Evolutionary conservation across 306 rosid species (phyloP).

Genomic region (Quercus dentata): DNA sequence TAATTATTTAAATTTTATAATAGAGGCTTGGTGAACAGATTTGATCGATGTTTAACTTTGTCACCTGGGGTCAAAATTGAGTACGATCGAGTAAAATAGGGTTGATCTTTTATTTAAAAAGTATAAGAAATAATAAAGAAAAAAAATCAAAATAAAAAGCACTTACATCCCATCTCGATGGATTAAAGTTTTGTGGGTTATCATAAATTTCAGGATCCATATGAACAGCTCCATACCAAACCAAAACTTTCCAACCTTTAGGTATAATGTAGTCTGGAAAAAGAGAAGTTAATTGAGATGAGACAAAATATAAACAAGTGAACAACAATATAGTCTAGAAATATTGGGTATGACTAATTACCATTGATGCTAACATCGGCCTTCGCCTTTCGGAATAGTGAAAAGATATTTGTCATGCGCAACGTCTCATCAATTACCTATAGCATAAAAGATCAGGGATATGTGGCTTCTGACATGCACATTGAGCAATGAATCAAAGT

Average conservation of each 20-base stretch:
- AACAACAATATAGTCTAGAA: no score
- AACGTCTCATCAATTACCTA: conserved; percentile 32
- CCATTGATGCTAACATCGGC: conserved; percentile 28
- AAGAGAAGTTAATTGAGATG: neutral
- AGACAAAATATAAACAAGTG: no score
- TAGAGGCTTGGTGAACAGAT: no score
- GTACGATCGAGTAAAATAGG: no score
- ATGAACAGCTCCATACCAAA: conserved; percentile 35
- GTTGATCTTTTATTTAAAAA: no score
- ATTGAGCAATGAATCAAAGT: neutral
- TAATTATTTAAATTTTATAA: no score
- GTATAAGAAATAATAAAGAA: neutral
- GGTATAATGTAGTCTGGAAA: conserved; percentile 27
- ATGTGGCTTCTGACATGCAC: neutral
- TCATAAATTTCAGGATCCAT: conserved; percentile 23
- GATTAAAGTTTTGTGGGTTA: conserved; percentile 29
- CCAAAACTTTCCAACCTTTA: conserved; percentile 34
- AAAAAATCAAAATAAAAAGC: neutral
- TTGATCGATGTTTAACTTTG: no score
- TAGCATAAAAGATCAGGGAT: neutral
- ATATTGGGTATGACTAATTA: neutral
- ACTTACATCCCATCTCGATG: conserved; percentile 39
- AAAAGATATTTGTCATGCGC: conserved; percentile 18
- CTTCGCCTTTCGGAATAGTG: conserved; percentile 26
- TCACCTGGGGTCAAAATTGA: neutral